A percentile compares a stretch with the other conserved stretches of the same genome.
Evolutionary conservation across 2,329 filamentous ascomycete species (phyloP).

Genomic region (Trichoderma atrobrunneum): DNA sequence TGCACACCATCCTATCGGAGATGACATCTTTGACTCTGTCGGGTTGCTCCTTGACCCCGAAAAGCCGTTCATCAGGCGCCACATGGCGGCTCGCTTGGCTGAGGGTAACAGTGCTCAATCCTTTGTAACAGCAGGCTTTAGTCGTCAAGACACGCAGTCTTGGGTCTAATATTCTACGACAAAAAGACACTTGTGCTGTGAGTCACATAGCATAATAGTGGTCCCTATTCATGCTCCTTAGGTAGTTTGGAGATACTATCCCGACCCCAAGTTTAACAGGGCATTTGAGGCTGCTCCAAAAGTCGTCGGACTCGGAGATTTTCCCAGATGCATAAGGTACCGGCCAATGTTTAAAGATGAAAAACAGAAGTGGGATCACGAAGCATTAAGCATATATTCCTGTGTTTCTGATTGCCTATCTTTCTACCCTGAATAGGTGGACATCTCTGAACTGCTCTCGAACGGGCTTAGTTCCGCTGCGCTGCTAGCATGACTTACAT

Average conservation of each 20-base stretch:
- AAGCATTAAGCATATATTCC: not conserved
- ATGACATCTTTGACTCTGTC: not conserved
- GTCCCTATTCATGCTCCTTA: not conserved
- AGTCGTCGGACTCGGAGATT: not conserved
- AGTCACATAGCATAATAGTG: not conserved
- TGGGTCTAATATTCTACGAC: not conserved
- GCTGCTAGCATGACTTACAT: not conserved
- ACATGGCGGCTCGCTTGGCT: not conserved
- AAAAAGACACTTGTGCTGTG: not conserved
- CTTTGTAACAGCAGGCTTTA: not conserved
- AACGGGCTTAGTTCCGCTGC: not conserved
- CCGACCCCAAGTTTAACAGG: not conserved
- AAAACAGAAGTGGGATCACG: not conserved
- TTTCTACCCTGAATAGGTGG: not conserved
- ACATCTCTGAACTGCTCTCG: not conserved
- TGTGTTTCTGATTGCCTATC: not conserved
- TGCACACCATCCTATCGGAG: not conserved
- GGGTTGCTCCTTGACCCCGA: constrained; percentile 2
- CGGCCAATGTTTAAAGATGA: not conserved
- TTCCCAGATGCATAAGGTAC: not conserved
- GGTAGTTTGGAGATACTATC: not conserved
- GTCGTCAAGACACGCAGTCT: not conserved
- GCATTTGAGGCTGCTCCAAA: not conserved
- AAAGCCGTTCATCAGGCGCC: not conserved
- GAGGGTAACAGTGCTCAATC: not conserved